These are phyloP conservation scores for Grosmannia serpens DNA, from an alignment of 2,329 filamentous ascomycete species.

Conservation along the genomic window DNA sequence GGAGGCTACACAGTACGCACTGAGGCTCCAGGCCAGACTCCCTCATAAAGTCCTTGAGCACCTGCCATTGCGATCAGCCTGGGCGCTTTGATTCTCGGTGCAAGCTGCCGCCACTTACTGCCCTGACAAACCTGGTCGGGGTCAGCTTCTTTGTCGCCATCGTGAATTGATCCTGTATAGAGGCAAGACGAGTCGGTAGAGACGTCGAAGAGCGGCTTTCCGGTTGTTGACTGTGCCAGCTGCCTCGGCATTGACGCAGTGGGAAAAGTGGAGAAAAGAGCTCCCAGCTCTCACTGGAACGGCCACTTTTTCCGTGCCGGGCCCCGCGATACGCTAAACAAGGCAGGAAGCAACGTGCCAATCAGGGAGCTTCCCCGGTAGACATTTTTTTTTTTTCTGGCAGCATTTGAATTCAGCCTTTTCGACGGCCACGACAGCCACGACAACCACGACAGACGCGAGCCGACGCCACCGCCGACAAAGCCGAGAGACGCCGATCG, in stretches of 20 bases:
- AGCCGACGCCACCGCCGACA: not conserved
- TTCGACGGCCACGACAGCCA: not conserved
- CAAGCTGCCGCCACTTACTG: conserved; percentile 13
- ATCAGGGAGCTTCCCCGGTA: not conserved
- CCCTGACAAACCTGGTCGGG: conserved; percentile 21
- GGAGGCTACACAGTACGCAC: conserved; percentile 50
- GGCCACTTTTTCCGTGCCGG: not conserved
- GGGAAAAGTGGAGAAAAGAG: not conserved
- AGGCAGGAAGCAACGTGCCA: not conserved
- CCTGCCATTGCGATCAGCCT: conserved; percentile 36
- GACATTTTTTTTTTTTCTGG: not conserved
- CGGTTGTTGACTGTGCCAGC: not conserved
- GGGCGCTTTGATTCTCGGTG: not conserved
- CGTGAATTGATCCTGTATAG: not conserved
- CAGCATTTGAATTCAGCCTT: not conserved
- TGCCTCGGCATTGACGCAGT: not conserved
- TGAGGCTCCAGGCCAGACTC: conserved; percentile 83
- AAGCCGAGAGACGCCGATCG: not conserved
- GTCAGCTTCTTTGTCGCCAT: conserved; percentile 19
- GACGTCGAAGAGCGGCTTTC: not conserved
- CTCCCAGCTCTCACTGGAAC: not conserved
- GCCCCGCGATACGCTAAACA: not conserved
- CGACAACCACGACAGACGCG: not conserved
- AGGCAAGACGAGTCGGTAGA: no score
- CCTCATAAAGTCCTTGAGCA: conserved; percentile 73